phyloP scores from a whole-genome alignment of 106 monocot genomes.

The Amphibolis antarctica region DNA sequence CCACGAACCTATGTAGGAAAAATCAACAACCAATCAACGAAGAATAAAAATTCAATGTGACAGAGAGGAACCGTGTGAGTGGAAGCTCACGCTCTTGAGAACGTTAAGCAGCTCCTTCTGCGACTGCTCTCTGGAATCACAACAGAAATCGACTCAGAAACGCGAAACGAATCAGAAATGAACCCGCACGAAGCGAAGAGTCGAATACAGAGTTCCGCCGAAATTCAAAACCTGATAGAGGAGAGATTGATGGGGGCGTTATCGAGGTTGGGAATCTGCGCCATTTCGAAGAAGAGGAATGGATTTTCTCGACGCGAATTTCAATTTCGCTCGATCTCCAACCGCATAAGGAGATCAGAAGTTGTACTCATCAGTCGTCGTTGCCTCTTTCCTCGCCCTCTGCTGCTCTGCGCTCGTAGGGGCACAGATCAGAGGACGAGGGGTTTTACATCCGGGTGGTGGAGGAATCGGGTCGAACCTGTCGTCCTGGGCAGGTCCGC shows the following conservation, averaged over 20 bases:
- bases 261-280: conserved; percentile 89
- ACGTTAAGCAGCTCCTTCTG: conserved; percentile 90
- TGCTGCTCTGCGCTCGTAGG: too few relatives aligned
- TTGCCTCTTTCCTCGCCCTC: too few relatives aligned
- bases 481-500: too few relatives aligned
- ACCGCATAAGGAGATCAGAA: too few relatives aligned
- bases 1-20: conserved; percentile 49
- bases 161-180: not conserved
- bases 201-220: not conserved
- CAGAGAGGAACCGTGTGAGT: too few relatives aligned
- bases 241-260: conserved; percentile 73
- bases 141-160: not conserved
- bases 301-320: too few relatives aligned
- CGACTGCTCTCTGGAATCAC: conserved; percentile 56
- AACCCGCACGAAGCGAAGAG: too few relatives aligned
- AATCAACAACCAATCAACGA: conserved; percentile 2
- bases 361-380: too few relatives aligned
- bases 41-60: not conserved
- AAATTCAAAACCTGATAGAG: conserved; percentile 42
- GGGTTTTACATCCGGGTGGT: too few relatives aligned
- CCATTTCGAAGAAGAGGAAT: conserved; percentile 22
- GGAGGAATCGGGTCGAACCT: too few relatives aligned
- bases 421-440: too few relatives aligned
- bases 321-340: too few relatives aligned
- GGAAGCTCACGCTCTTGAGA: conserved; percentile 45